Evolutionary conservation across 78 protist species (phyloP).

Genomic region (Chrysochromulina tobinii): DNA sequence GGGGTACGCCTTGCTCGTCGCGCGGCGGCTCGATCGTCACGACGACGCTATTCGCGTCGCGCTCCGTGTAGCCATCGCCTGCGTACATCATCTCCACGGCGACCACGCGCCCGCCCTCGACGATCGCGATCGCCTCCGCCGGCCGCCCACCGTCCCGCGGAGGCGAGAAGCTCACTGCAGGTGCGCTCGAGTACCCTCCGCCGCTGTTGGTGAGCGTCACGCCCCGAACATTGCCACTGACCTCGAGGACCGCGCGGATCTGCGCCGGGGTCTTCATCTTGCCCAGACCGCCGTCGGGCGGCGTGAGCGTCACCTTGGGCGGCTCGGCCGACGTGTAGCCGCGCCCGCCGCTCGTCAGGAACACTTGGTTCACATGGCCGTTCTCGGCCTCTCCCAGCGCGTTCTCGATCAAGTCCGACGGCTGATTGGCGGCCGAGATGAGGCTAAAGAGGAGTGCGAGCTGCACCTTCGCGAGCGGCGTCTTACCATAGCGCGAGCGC

Average conservation of each 20-base stretch:
- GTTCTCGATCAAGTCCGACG: background rate
- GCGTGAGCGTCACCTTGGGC: background rate
- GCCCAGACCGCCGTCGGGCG: background rate
- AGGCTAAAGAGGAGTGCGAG: background rate
- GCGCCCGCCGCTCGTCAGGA: background rate
- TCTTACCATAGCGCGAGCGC: background rate
- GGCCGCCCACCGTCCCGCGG: background rate
- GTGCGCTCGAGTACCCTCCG: background rate
- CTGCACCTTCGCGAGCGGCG: background rate
- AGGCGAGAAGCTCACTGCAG: background rate
- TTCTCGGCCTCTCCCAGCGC: conserved; percentile 16
- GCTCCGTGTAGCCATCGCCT: no score
- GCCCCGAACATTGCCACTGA: background rate
- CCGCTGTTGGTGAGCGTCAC: background rate
- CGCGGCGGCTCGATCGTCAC: conserved; percentile 9
- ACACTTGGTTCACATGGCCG: background rate
- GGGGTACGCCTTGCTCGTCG: background rate
- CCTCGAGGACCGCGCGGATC: background rate
- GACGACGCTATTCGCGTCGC: no score
- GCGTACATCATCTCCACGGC: no score
- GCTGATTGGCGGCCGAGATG: background rate
- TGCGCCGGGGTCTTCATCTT: background rate
- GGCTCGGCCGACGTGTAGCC: background rate
- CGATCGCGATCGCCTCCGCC: no score
- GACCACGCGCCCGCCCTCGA: no score